Base-by-base conservation (phyloP, 1,139 yeast species). In the Nakaseomyces nivariensis region DNA sequence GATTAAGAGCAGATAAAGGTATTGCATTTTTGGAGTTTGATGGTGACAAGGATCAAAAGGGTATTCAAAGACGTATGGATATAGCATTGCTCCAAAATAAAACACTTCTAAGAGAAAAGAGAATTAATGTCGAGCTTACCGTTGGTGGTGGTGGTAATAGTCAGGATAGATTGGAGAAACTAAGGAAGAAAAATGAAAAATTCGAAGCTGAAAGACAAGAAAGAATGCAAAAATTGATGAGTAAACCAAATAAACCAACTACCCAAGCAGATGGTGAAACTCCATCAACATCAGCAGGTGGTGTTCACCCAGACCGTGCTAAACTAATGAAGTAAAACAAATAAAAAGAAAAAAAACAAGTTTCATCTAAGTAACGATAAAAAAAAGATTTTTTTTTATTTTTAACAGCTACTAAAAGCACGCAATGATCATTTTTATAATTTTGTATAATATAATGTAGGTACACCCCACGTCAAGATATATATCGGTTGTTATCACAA, bases 121-220 rank as follows among this genome's bases (percentile, higher is more conserved):
- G 81, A 64, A 88, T 92, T 62, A 92, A 92, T 62, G 97, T 92
- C 34, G 98, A 92, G 68, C 75, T 92, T 60, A 92, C 97, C 1
- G 98, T 88, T 46, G 98, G 98, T 48, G 98, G 98, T 45, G 98
- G 98, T 43, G 98, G 98, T 48, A 90, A 90, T 67, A 82, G 95
- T 6, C 74, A 76, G 50, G 74, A 72, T 38, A 74, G 98, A 58
- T 63, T 79, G 51, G 76, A 77, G 46, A 92, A 92, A 69, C 76
- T 92, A 59, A 79, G 79, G 62, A 79, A 77, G 48, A 90, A 92
- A 74, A 89, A 90, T 65, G 85, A 79, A 48, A 83, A 82, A 60
- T 70, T 88, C 57, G 74, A 75, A 42, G 81, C 74, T 40, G 94
- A 88, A 58, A 74, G 85, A 67, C 78, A 69, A 54, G 74, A 70